These are phyloP conservation scores for Triangularia setosa DNA, from an alignment of 2,329 filamentous ascomycete genomes.

Conservation along the genomic window DNA sequence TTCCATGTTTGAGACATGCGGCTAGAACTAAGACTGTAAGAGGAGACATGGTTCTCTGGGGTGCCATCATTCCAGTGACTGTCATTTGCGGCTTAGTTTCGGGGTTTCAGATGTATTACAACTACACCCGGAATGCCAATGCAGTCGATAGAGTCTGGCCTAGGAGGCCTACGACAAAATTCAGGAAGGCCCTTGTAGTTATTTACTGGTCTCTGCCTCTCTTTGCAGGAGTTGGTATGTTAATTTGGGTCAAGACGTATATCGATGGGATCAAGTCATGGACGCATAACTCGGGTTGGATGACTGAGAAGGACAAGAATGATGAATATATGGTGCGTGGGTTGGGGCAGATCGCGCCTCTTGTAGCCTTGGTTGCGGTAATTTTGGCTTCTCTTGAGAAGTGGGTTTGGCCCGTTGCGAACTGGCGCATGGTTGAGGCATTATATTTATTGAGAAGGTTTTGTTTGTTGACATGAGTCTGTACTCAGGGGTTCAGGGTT, in stretches of 20 bases:
- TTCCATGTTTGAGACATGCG: too few relatives aligned
- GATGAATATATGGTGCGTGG: background rate
- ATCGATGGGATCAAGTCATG: background rate
- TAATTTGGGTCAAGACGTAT: background rate
- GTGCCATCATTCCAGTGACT: background rate
- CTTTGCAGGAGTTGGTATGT: background rate
- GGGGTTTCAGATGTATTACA: background rate
- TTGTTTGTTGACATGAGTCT: background rate
- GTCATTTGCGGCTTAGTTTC: background rate
- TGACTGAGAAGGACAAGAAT: background rate
- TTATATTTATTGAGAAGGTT: background rate
- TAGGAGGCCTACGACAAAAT: background rate
- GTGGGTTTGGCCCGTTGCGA: background rate
- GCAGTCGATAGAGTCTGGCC: background rate
- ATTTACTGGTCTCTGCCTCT: background rate
- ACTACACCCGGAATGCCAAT: background rate
- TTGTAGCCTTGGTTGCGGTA: background rate
- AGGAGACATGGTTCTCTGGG: background rate
- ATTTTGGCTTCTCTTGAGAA: background rate
- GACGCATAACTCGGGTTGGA: background rate
- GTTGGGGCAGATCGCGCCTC: background rate
- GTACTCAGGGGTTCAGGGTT: background rate
- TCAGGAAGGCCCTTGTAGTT: background rate
- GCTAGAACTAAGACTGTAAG: too few relatives aligned
- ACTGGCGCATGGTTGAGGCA: background rate